A percentile compares a stretch with the other conserved stretches of the same genome.
Conservation (phyloP, 805 yeast species). For the Suhomyces tanzawaensis region DNA sequence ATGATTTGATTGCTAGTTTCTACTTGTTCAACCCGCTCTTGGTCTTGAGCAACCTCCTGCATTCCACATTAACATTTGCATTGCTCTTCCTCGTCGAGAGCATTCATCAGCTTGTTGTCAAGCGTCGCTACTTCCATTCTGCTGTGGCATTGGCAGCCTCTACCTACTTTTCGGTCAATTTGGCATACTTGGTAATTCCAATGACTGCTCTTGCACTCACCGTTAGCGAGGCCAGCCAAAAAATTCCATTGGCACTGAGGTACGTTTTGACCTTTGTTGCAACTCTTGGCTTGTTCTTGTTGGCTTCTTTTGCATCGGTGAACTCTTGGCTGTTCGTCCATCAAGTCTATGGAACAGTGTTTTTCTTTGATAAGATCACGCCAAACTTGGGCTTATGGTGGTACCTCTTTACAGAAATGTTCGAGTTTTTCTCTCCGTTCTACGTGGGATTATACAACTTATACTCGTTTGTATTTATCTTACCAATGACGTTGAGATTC, state of each 20-base stretch:
- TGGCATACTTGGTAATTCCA: slow-evolving; percentile 61
- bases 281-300: slow-evolving; percentile 14
- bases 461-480: slow-evolving; percentile 59
- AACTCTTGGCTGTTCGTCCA: slow-evolving; percentile 27
- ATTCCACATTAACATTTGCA: slow-evolving; percentile 62
- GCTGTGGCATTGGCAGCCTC: slow-evolving; percentile 59
- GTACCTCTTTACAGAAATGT: slow-evolving; percentile 96
- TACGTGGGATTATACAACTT: slow-evolving; percentile 82
- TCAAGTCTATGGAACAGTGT: slow-evolving; percentile 50
- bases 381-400: slow-evolving; percentile 98
- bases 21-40: slow-evolving; percentile 81
- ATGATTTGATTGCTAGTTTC: slow-evolving; percentile 54
- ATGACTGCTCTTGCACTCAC: slow-evolving; percentile 38
- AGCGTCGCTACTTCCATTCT: slow-evolving; percentile 40
- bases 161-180: slow-evolving; percentile 60
- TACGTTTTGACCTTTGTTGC: slow-evolving; percentile 19
- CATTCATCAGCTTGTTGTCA: slow-evolving; percentile 44
- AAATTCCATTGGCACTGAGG: slow-evolving; percentile 1
- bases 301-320: slow-evolving; percentile 24
- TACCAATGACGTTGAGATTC: slow-evolving; percentile 76
- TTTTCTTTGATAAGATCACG: slow-evolving; percentile 64
- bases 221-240: slow-evolving; percentile 7
- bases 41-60: slow-evolving; percentile 64
- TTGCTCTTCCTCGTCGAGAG: slow-evolving; percentile 53
- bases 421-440: slow-evolving; percentile 81